Conservation (phyloP, 2,329 filamentous ascomycete species). For the Claviceps arundinis region DNA sequence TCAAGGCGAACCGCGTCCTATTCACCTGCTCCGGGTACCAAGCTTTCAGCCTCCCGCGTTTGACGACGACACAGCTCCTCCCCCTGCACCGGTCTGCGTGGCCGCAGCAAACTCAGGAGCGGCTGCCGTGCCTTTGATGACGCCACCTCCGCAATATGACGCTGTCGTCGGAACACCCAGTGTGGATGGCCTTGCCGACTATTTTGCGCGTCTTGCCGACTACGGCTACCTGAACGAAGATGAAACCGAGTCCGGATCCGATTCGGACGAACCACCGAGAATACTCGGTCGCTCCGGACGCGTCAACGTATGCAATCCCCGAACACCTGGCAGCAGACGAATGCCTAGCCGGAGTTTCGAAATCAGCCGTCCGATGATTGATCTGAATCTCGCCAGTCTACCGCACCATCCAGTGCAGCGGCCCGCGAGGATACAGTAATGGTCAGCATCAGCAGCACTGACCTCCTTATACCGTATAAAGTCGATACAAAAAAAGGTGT, state of each 20-base stretch:
- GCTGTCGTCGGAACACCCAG: constrained; percentile 56
- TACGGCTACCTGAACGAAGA: constrained; percentile 38
- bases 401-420: neutral
- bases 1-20: constrained; percentile 45
- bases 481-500: too few species aligned
- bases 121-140: constrained; percentile 34
- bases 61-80: constrained; percentile 49
- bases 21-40: constrained; percentile 70
- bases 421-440: neutral
- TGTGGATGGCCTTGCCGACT: constrained; percentile 65
- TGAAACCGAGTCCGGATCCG: constrained; percentile 27
- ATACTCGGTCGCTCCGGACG: constrained; percentile 38
- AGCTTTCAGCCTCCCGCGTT: constrained; percentile 84
- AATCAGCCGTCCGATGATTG: constrained; percentile 27
- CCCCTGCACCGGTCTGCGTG: constrained; percentile 16
- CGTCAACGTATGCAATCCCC: constrained; percentile 44
- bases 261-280: constrained; percentile 30
- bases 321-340: constrained; percentile 35
- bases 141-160: constrained; percentile 78
- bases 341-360: constrained; percentile 45
- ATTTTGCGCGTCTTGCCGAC: constrained; percentile 68
- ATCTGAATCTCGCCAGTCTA: constrained; percentile 2
- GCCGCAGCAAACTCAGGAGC: constrained; percentile 12
- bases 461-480: too few species aligned
- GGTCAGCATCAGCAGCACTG: too few species aligned